These are phyloP conservation scores for Emmonsiellopsis sp. DNA, from an alignment of 2,329 filamentous ascomycete species.

Conservation along the genomic window DNA sequence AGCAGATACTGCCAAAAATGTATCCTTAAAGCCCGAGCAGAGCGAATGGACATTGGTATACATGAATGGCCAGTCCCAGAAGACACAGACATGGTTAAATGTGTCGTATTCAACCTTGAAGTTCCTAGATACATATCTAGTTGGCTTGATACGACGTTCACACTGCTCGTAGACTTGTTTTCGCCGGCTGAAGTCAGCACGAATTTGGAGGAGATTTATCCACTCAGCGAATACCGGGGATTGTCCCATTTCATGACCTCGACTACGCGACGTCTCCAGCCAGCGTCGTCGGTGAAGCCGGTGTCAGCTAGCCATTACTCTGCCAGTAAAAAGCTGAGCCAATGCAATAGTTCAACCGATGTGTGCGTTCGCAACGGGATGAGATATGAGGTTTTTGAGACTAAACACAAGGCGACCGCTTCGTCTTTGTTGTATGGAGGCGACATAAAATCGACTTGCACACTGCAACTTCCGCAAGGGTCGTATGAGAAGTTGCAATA, in stretches of 20 bases:
- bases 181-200: background rate
- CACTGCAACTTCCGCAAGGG: slow-evolving; percentile 2
- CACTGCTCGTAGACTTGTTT: slow-evolving; percentile 5
- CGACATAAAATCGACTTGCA: slow-evolving; percentile 2
- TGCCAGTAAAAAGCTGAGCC: background rate
- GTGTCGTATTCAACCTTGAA: slow-evolving; percentile 17
- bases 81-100: background rate
- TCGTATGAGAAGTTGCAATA: slow-evolving; percentile 5
- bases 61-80: background rate
- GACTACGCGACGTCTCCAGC: background rate
- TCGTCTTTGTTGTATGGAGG: background rate
- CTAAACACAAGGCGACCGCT: slow-evolving; percentile 1
- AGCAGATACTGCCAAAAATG: background rate
- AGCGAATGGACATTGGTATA: background rate
- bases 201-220: background rate
- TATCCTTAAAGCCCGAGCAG: no score
- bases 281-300: slow-evolving; percentile 7
- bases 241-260: slow-evolving; percentile 2
- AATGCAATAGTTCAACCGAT: slow-evolving; percentile 11
- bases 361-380: slow-evolving; percentile 42
- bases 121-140: slow-evolving; percentile 30
- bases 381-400: slow-evolving; percentile 31
- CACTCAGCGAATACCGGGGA: slow-evolving; percentile 1
- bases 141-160: slow-evolving; percentile 44
- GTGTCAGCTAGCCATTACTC: slow-evolving; percentile 11